Evolutionary conservation across 2,329 filamentous ascomycete species (phyloP).

Genomic region (Fusarium abutilonis): DNA sequence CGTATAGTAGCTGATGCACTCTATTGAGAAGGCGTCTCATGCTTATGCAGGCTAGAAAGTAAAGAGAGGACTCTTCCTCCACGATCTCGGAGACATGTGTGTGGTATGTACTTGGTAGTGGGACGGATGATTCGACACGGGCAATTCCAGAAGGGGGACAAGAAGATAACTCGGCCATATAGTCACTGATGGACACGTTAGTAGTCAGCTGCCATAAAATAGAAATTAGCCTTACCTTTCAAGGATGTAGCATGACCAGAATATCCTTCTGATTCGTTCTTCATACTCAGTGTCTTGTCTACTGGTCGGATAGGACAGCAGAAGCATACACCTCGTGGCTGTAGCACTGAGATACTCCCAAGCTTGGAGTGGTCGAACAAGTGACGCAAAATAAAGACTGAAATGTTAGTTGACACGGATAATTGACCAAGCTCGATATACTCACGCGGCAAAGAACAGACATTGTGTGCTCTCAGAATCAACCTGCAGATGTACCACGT

Average conservation of each 20-base stretch:
- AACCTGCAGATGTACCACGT: constrained; percentile 58
- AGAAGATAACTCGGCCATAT: constrained; percentile 62
- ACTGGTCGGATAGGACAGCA: constrained; percentile 56
- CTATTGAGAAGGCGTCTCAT: constrained; percentile 60
- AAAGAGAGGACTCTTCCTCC: constrained; percentile 60
- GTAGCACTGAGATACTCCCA: constrained; percentile 63
- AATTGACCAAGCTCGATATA: fast-evolving
- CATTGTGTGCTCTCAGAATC: constrained; percentile 59
- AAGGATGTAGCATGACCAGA: constrained; percentile 65
- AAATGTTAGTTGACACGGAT: fast-evolving
- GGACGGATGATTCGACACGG: constrained; percentile 61
- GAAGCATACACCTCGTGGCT: constrained; percentile 60
- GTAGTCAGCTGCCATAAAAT: fast-evolving
- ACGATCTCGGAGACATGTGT: constrained; percentile 54
- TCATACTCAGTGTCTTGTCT: constrained; percentile 53
- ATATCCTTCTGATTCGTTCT: constrained; percentile 61
- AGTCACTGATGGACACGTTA: constrained; percentile 52
- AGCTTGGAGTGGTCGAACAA: constrained; percentile 61
- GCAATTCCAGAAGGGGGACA: constrained; percentile 62
- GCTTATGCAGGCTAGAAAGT: constrained; percentile 64
- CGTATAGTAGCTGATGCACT: constrained; percentile 61
- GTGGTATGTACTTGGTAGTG: constrained; percentile 58
- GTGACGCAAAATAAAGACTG: constrained; percentile 59
- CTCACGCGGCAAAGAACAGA: constrained; percentile 61
- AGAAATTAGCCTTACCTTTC: constrained; percentile 52